These are phyloP conservation scores for Bjerkandera adusta DNA, from an alignment of 1,284 basidiomycete genomes.

Conservation along the genomic window DNA sequence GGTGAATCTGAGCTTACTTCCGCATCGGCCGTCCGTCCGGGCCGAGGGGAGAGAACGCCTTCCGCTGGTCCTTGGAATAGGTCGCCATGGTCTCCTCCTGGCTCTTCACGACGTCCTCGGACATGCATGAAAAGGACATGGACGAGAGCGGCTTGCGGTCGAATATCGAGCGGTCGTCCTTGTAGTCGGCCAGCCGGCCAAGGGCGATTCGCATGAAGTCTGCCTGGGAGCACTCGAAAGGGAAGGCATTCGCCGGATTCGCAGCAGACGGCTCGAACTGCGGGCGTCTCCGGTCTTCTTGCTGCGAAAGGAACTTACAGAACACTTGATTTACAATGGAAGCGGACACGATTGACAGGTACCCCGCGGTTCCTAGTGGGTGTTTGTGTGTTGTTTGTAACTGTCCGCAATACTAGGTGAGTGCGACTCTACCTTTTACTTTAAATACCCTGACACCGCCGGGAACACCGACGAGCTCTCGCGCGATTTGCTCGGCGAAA, in stretches of 20 bases:
- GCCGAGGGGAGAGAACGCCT: conserved; percentile 57
- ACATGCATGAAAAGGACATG: conserved; percentile 67
- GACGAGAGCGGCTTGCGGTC: conserved; percentile 54
- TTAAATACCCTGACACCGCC: conserved; percentile 49
- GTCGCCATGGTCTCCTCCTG: conserved; percentile 48
- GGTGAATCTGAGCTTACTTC: conserved; percentile 41
- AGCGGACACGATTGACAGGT: conserved; percentile 49
- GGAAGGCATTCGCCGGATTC: conserved; percentile 43
- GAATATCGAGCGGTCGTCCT: conserved; percentile 44
- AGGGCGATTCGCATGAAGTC: conserved; percentile 57
- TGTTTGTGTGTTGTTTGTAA: conserved; percentile 5
- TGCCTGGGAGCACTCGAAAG: conserved; percentile 29
- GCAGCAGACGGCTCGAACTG: too few relatives aligned
- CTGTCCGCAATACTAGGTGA: conserved; percentile 5
- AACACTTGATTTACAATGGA: conserved; percentile 68
- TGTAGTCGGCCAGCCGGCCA: conserved; percentile 46
- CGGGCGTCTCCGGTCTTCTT: too few relatives aligned
- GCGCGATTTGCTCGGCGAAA: conserved; percentile 53
- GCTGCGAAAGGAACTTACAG: conserved; percentile 55
- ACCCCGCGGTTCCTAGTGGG: conserved; percentile 43
- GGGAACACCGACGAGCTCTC: conserved; percentile 47
- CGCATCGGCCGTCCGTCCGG: conserved; percentile 56
- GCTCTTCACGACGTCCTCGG: conserved; percentile 45
- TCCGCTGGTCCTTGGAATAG: conserved; percentile 44
- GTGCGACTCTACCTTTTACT: conserved; percentile 55